Base-by-base conservation (phyloP, 306 rosid species). In the Datisca glomerata region DNA sequence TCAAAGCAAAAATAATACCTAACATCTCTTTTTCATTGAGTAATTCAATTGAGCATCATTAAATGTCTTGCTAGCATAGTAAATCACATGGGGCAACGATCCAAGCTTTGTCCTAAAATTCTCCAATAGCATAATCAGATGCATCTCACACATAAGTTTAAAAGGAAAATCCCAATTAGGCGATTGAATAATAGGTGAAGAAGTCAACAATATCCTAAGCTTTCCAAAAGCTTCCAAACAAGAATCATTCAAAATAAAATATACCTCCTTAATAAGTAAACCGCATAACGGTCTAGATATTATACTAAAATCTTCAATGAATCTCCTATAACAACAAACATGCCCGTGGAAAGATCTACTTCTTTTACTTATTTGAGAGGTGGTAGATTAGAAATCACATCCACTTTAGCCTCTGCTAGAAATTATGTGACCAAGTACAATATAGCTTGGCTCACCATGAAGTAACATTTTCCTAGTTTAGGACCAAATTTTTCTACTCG, bases 21-120 rank as follows among this genome's bases (percentile, higher is more conserved):
- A 24, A 3, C 1, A 45, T 17, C 15, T 45, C 23, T 8, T 45
- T 45, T 10, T 45, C 14, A 37, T 45, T 1, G 37, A 27, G 9
- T 45, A 45, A 8, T 25, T 45, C 36, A 27, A 27, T 16, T 45
- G 21, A 21, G 51, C 51, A 45, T 45, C 37, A 17, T 45, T 24
- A 1, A 43, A 6, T 25, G 28, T n/a, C n/a, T n/a, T n/a, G n/a
- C n/a, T n/a, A n/a, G n/a, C n/a, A n/a, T n/a, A n/a, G n/a, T n/a
- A n/a, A 7, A 45, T 45, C 6, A 18, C 15, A 16, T 27, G 7
- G 0, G 23, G 37, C 10, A 16, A 4, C 11, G 20, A 0, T 27
- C 14, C 9, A 7, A 14, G 16, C 15, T 9, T 16, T 16, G 14
- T 3, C 38, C 51, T 8, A 45, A 10, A 8, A 25, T 14, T 1